Base-by-base conservation (phyloP, 306 rosid species). In the Hippophae tibetana region DNA sequence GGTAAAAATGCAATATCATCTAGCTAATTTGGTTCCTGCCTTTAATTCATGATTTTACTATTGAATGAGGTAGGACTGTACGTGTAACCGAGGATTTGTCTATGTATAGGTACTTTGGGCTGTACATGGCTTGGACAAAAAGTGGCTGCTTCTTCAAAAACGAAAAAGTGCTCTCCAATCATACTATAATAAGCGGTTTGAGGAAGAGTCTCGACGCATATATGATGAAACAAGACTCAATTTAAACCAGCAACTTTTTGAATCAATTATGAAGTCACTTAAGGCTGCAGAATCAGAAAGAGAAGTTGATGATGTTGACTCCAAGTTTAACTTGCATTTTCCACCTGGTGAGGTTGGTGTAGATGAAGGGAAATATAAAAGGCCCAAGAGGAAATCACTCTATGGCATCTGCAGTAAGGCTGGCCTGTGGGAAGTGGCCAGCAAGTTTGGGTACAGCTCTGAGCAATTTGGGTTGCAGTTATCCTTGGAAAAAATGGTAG, bases 231-330 rank as follows among this genome's bases (percentile, higher is more conserved):
- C 88, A 31, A 76, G 88, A 74, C 88, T 82, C 43, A 69, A 72
- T 54, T 70, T 92, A 61, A 88, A 88, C 73, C 79, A 77, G 60
- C 86, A 82, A 62, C 73, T 86, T 73, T 92, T 84, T 76, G 99
- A 88, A 55, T 92, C 99, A 43, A 78, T 86, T 63, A 92, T 85
- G 84, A 86, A 81, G 76, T 82, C 89, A 2, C 75, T 92, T 58
- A 84, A 86, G 83, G 95, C 87, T 64, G 99, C 99, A 56, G 96
- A 84, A 70, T 79, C 99, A 14, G 99, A 92, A 73, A 80, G 96
- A 63, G 99, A 92, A 82, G 87, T 92, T 73, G 99, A 92, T 58
- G 99, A 92, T 66, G 99, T 92, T 72, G 99, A 92, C 82, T 83
- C 90, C 31, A 92, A 88, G 76, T 92, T 92, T 72, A 92, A 92